Evolutionary conservation across 202 grass and related monocot genomes (phyloP).

Genomic region (Setaria italica): DNA sequence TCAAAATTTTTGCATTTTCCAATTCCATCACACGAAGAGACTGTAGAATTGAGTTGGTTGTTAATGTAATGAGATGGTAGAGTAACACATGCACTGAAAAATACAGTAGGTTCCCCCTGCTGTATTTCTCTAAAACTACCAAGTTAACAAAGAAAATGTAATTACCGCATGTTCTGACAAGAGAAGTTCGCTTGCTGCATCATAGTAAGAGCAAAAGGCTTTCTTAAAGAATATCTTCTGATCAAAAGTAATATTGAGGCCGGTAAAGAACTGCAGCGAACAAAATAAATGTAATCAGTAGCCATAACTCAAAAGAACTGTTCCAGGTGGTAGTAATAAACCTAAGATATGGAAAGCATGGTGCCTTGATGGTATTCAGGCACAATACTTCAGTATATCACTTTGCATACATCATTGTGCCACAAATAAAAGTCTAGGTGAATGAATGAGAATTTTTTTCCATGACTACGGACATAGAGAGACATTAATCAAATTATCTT

Average conservation of each 20-base stretch:
- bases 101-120: background rate
- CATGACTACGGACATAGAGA: background rate
- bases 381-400: slow-evolving; percentile 3
- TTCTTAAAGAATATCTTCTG: slow-evolving; percentile 99
- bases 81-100: too few relatives aligned
- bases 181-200: slow-evolving; percentile 84
- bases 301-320: background rate
- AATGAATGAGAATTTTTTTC: background rate
- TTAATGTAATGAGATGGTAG: background rate
- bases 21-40: slow-evolving; percentile 87
- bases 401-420: slow-evolving; percentile 3
- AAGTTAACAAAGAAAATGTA: background rate
- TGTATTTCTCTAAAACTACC: background rate
- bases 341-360: too few relatives aligned
- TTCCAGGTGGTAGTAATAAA: too few relatives aligned
- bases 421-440: background rate
- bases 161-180: slow-evolving; percentile 87
- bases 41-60: slow-evolving; percentile 53
- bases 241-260: slow-evolving; percentile 81
- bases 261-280: slow-evolving; percentile 79
- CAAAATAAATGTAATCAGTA: background rate
- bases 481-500: background rate
- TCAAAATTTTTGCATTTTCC: slow-evolving; percentile 93
- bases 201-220: slow-evolving; percentile 87
- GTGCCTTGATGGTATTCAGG: background rate